Conservation (phyloP, 1,139 yeast genomes). For the Lodderomyces parapsilosis region DNA sequence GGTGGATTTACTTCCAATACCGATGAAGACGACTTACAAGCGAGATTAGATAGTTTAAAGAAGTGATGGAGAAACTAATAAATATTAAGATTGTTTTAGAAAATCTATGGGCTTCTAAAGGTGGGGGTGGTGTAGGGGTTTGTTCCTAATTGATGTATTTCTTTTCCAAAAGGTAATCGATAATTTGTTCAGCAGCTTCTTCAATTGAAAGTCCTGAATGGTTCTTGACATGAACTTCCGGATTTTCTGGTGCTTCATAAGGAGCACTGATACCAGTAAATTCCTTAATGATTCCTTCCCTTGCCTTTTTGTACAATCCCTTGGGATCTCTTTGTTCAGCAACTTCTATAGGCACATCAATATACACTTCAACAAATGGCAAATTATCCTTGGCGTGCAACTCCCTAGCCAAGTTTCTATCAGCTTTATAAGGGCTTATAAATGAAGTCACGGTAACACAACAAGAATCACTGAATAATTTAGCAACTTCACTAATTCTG, state of each 20-base stretch:
- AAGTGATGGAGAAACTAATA: constrained; percentile 27
- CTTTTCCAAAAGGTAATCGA: constrained; percentile 62
- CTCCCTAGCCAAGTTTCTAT: constrained; percentile 82
- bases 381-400: constrained; percentile 72
- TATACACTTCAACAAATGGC: constrained; percentile 86
- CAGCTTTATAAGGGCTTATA: constrained; percentile 85
- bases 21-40: constrained; percentile 85
- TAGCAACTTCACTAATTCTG: constrained; percentile 89
- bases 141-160: constrained; percentile 34
- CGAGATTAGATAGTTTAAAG: constrained; percentile 80
- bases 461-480: constrained; percentile 88
- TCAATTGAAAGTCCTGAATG: constrained; percentile 66
- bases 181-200: constrained; percentile 73
- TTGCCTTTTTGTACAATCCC: constrained; percentile 93
- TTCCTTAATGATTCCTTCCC: constrained; percentile 91
- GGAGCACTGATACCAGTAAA: constrained; percentile 97
- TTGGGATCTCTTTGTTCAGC: constrained; percentile 97
- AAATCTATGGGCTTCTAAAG: background rate
- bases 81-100: background rate
- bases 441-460: constrained; percentile 83
- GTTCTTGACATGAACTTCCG: constrained; percentile 82
- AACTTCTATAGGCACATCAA: constrained; percentile 88
- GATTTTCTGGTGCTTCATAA: constrained; percentile 82
- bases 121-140: no score
- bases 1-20: constrained; percentile 31